These are phyloP conservation scores for Penicillium glabrum DNA, from an alignment of 2,329 filamentous ascomycete genomes.

Conservation along the genomic window DNA sequence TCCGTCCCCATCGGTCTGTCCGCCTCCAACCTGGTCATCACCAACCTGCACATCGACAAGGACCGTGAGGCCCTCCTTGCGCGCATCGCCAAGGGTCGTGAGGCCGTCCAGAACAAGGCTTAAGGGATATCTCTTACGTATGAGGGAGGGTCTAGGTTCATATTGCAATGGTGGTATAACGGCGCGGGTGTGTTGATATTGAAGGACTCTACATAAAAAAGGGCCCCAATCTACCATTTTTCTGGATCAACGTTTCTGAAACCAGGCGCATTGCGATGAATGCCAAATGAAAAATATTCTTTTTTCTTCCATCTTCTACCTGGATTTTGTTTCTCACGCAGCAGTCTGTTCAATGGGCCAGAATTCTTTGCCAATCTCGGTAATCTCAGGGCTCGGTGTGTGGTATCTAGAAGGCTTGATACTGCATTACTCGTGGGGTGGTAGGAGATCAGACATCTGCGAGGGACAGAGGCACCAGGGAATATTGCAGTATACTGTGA, in stretches of 20 bases:
- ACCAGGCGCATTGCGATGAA: slow-evolving; percentile 34
- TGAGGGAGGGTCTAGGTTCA: slow-evolving; percentile 54
- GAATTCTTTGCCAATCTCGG: neutral
- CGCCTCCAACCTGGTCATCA: slow-evolving; percentile 96
- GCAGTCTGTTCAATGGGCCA: neutral
- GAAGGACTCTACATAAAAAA: slow-evolving; percentile 23
- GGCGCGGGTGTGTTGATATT: slow-evolving; percentile 25
- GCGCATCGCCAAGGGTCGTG: slow-evolving; percentile 49
- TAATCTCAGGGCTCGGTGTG: neutral
- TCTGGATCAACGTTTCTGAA: slow-evolving; percentile 26
- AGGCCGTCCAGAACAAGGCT: slow-evolving; percentile 58
- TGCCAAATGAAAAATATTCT: slow-evolving; percentile 66
- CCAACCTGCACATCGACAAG: slow-evolving; percentile 87
- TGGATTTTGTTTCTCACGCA: neutral
- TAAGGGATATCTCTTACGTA: slow-evolving; percentile 62
- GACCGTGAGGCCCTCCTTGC: slow-evolving; percentile 51
- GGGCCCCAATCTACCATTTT: slow-evolving; percentile 22
- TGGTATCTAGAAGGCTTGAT: neutral
- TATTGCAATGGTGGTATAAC: slow-evolving; percentile 58
- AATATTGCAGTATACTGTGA: neutral
- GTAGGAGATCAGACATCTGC: neutral
- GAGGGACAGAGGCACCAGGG: neutral
- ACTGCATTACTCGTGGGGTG: neutral
- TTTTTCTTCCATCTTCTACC: slow-evolving; percentile 51
- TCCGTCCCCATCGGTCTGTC: slow-evolving; percentile 91